These are phyloP conservation scores for carrot (Daucus carota) DNA, from an alignment of 129 eudicot genomes.

Conservation along the genomic window DNA sequence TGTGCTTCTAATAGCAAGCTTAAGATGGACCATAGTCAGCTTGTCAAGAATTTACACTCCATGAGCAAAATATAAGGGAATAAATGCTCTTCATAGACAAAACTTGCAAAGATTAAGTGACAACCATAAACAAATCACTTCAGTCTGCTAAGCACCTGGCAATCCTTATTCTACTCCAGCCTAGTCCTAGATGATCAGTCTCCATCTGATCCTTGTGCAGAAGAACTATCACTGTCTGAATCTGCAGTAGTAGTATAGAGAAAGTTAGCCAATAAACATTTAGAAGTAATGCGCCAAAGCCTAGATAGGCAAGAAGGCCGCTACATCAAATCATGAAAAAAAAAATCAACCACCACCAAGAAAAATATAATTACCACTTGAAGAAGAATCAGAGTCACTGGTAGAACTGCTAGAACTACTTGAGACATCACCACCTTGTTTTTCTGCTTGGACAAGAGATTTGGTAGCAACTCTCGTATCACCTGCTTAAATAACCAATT, in stretches of 20 bases:
- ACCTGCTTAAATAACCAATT: constrained; percentile 24
- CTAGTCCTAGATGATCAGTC: constrained; percentile 42
- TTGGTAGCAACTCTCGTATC: constrained; percentile 28
- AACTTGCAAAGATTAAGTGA: not conserved
- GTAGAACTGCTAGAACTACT: constrained; percentile 97
- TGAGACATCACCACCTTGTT: constrained; percentile 45
- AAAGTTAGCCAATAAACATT: constrained; percentile 7
- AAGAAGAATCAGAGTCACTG: constrained; percentile 86
- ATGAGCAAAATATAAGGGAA: constrained; percentile 1
- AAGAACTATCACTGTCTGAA: constrained; percentile 91
- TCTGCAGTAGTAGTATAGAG: constrained; percentile 33
- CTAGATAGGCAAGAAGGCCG: not conserved
- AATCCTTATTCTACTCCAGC: constrained; percentile 32
- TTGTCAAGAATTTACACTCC: not conserved
- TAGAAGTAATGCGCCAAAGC: not conserved
- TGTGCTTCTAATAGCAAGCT: not conserved
- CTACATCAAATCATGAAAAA: not conserved
- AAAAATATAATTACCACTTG: constrained; percentile 56
- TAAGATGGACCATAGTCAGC: not conserved
- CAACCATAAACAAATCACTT: not conserved
- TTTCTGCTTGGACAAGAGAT: constrained; percentile 41
- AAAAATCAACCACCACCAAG: not conserved
- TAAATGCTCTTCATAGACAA: not conserved
- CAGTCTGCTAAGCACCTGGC: not conserved
- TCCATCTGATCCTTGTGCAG: constrained; percentile 70